Percentiles rank a stretch among this genome's conserved stretches.
These are phyloP conservation scores for Pelargonium australe DNA, from an alignment of 441 rosid genomes.

Conservation along the genomic window DNA sequence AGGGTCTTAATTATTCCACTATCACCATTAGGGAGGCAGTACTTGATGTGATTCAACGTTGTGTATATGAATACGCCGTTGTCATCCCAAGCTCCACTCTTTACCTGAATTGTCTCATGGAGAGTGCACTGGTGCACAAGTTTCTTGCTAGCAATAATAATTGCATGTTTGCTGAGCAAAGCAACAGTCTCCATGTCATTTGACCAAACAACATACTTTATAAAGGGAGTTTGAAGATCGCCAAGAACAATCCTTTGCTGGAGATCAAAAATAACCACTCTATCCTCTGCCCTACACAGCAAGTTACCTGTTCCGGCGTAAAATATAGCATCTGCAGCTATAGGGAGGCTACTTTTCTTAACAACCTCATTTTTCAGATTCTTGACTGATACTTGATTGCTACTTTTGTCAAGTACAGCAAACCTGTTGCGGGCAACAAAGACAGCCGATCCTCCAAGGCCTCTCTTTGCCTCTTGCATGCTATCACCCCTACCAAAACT, in stretches of 20 bases:
- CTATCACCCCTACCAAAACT: constrained; percentile 58
- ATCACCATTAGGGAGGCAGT: constrained; percentile 85
- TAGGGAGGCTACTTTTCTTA: constrained; percentile 54
- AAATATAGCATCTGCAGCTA: constrained; percentile 67
- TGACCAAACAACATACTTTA: constrained; percentile 74
- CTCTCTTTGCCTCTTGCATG: constrained; percentile 75
- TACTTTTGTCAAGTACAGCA: constrained; percentile 76
- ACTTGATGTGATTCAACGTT: constrained; percentile 71
- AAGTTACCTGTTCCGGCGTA: constrained; percentile 80
- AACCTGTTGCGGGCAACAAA: constrained; percentile 68
- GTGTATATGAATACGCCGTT: constrained; percentile 77
- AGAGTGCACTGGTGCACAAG: constrained; percentile 70
- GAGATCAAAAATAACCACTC: constrained; percentile 66
- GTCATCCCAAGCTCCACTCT: constrained; percentile 90
- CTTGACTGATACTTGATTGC: constrained; percentile 58
- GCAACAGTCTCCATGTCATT: constrained; percentile 83
- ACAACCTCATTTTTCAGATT: constrained; percentile 73
- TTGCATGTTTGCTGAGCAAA: constrained; percentile 78
- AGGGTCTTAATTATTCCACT: constrained; percentile 74
- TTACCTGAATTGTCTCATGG: constrained; percentile 76
- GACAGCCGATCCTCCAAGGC: constrained; percentile 63
- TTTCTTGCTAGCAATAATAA: constrained; percentile 65
- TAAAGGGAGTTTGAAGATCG: constrained; percentile 67
- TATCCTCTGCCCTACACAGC: constrained; percentile 74
- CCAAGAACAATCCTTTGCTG: constrained; percentile 75